Base-by-base conservation (phyloP, 1,284 basidiomycete genomes). In the Leccinum subfulvum region DNA sequence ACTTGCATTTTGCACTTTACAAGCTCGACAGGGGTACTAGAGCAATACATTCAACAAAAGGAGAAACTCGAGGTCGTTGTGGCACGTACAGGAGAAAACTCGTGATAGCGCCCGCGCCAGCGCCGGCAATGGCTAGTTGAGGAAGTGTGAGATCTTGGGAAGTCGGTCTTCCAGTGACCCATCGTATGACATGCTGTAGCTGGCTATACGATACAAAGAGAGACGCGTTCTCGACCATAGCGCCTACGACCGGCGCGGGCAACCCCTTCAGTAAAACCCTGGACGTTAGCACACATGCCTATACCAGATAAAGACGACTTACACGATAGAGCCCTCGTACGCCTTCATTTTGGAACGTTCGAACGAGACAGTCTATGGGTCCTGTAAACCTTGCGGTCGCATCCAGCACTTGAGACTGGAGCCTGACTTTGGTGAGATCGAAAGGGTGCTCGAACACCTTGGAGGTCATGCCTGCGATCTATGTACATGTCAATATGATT, bases 1-100 rank as follows among this genome's bases (percentile, higher is more conserved):
- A 98, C 97, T 79, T 99, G 97, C 95, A 98, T 97, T 73, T 94
- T 92, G 79, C 96, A 98, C 79, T 98, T 98, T 66, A 98, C 87
- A 62, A 98, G 89, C 75, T 98, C 96, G 68, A 98, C 91, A 0
- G 96, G 96, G 0, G 96, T 98, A 35, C 92, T 94, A 69, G 0
- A 57, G 6, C 13, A 60, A 37, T 23, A 16, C 3, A 14, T 18
- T 67, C 41, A 59, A 35, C 11, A 52, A 35, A 39, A 33, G 10
- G 26, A 30, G 11, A 57, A 16, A 10, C 56, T 21, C 55, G 21
- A 18, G n/a, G 14, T 28, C n/a, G 11, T 13, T 57, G 3, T 39
- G 13, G n/a, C 21, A 85, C 89, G 67, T 67, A 93, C 88, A 98
- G 79, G 58, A 97, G 83, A 73, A 97, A 92, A 68, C 92, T 95